Evolutionary conservation across 176 grass and related monocot species (phyloP).

Genomic region (Rhipidocladum racemiflorum): DNA sequence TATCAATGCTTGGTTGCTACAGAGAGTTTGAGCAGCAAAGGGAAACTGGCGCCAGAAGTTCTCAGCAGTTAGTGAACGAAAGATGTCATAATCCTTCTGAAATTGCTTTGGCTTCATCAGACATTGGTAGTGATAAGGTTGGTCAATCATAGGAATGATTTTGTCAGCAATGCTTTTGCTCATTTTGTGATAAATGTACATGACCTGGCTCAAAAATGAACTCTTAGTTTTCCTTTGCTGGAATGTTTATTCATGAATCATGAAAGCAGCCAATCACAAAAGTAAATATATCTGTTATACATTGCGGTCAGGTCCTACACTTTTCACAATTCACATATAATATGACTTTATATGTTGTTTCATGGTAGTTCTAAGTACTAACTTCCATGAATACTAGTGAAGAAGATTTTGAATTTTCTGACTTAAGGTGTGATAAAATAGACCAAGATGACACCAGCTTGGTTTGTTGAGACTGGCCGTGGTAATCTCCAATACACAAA

Average conservation of each 20-base stretch:
- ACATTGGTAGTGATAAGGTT: conserved; percentile 73
- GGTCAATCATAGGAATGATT: conserved; percentile 26
- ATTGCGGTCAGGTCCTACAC: conserved; percentile 14
- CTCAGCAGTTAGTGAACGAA: conserved; percentile 66
- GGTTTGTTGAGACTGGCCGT: conserved; percentile 7
- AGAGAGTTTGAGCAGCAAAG: conserved; percentile 99
- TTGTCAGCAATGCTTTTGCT: conserved; percentile 1
- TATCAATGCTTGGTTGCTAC: conserved; percentile 36
- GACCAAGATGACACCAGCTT: conserved; percentile 3
- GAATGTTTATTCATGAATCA: not conserved
- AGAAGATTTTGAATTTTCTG: not conserved
- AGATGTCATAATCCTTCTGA: conserved; percentile 63
- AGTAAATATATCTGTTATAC: not conserved
- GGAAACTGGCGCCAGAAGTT: conserved; percentile 59
- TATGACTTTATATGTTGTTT: not conserved
- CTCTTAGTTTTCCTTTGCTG: not conserved
- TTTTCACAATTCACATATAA: not conserved
- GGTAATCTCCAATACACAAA: conserved; percentile 6
- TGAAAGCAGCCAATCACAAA: not conserved
- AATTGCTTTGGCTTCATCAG: conserved; percentile 49
- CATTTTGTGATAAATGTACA: not conserved
- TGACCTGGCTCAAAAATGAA: not conserved
- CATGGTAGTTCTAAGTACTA: not conserved
- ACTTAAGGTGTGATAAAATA: conserved; percentile 2
- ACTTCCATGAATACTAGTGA: not conserved